These are phyloP conservation scores for Bipolaris gigantea DNA, from an alignment of 2,329 filamentous ascomycete species.

Conservation along the genomic window DNA sequence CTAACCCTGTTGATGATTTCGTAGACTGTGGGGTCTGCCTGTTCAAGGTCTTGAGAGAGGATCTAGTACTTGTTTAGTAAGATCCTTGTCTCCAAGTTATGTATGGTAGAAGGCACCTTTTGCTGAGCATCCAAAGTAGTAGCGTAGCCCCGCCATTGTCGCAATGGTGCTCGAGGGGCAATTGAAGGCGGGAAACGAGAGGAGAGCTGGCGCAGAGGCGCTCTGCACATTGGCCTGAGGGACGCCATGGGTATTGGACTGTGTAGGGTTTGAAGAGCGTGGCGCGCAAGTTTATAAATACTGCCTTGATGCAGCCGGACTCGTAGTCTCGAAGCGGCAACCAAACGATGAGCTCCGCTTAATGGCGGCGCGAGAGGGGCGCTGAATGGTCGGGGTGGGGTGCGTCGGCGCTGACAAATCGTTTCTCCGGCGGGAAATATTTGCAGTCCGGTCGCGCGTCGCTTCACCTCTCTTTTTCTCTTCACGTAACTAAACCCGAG, in stretches of 20 bases:
- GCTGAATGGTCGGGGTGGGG: slow-evolving; percentile 7
- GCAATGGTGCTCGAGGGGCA: slow-evolving; percentile 36
- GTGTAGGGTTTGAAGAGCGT: slow-evolving; percentile 15
- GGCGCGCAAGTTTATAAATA: slow-evolving; percentile 23
- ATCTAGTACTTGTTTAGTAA: slow-evolving; percentile 57
- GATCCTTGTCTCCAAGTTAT: background rate
- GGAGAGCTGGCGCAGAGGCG: slow-evolving; percentile 42
- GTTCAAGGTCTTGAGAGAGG: slow-evolving; percentile 74
- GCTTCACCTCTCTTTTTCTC: slow-evolving; percentile 44
- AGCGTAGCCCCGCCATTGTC: slow-evolving; percentile 46
- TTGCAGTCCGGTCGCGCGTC: slow-evolving; percentile 18
- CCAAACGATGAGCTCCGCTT: slow-evolving; percentile 24
- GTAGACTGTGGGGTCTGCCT: slow-evolving; percentile 84
- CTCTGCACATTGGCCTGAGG: slow-evolving; percentile 45
- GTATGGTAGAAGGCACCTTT: slow-evolving; percentile 42
- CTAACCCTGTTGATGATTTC: slow-evolving; percentile 87
- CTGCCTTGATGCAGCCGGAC: slow-evolving; percentile 23
- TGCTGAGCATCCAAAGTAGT: slow-evolving; percentile 53
- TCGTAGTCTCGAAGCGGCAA: slow-evolving; percentile 29
- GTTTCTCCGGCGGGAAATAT: slow-evolving; percentile 27
- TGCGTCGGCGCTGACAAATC: slow-evolving; percentile 10
- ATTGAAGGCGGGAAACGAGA: slow-evolving; percentile 30
- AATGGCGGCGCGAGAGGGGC: slow-evolving; percentile 17
- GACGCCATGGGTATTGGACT: slow-evolving; percentile 45
- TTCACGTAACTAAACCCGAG: slow-evolving; percentile 75